phyloP scores from a whole-genome alignment of 2,329 filamentous ascomycete genomes.

The Trichoderma simmonsii region DNA sequence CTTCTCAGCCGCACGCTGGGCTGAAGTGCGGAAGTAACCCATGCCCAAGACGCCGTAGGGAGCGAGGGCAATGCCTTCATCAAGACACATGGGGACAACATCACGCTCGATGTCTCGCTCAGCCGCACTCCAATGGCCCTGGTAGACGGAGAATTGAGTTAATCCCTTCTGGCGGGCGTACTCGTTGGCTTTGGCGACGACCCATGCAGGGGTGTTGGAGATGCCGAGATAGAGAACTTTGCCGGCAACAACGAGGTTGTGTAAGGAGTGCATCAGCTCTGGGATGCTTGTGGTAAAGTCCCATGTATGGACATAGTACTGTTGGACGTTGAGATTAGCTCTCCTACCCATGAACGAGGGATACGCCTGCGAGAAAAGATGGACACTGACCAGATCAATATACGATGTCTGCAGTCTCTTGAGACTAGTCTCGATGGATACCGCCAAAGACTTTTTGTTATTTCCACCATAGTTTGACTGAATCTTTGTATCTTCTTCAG shows the following conservation, averaged over 20 bases:
- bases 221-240: constrained; percentile 33
- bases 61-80: constrained; percentile 47
- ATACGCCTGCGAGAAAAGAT: no score
- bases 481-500: constrained; percentile 19
- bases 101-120: constrained; percentile 31
- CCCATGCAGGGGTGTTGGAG: constrained; percentile 32
- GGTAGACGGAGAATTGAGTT: constrained; percentile 30
- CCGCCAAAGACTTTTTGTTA: constrained; percentile 34
- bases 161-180: constrained; percentile 27
- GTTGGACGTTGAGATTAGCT: neutral
- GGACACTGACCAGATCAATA: constrained; percentile 26
- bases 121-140: constrained; percentile 30
- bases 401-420: constrained; percentile 38
- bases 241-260: constrained; percentile 26
- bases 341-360: neutral
- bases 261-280: constrained; percentile 29
- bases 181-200: constrained; percentile 29
- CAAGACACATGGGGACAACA: constrained; percentile 32
- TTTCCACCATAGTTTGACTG: constrained; percentile 39
- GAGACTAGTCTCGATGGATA: constrained; percentile 40
- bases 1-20: constrained; percentile 3
- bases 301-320: constrained; percentile 23
- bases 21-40: constrained; percentile 28
- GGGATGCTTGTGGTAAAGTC: constrained; percentile 26
- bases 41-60: constrained; percentile 38